Conservation (phyloP, 306 rosid genomes). For the Quercus bicolor region DNA sequence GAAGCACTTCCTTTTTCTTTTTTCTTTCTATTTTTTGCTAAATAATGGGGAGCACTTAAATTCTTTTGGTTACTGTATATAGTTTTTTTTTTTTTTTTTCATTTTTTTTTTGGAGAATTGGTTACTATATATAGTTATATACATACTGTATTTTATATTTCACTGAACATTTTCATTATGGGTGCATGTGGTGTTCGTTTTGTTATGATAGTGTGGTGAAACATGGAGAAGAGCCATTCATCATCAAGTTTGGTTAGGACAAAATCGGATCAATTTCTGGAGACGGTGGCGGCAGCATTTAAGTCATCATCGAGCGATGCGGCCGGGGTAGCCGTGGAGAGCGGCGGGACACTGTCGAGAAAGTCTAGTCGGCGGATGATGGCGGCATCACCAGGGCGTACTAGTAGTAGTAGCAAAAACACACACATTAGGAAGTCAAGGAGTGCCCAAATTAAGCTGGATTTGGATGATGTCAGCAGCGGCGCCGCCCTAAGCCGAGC, state of each 20-base stretch:
- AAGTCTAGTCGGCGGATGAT: slow-evolving; percentile 69
- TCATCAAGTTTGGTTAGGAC: slow-evolving; percentile 46
- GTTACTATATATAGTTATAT: too few relatives aligned
- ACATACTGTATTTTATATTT: too few relatives aligned
- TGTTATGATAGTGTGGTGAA: neutral
- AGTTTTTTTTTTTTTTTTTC: too few relatives aligned
- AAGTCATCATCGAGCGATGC: slow-evolving; percentile 53
- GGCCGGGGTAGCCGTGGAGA: slow-evolving; percentile 13
- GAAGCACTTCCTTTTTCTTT: too few relatives aligned
- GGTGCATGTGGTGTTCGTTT: neutral
- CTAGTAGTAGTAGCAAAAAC: slow-evolving; percentile 40
- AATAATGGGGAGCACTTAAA: too few relatives aligned
- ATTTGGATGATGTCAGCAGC: slow-evolving; percentile 61
- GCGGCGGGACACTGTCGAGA: slow-evolving; percentile 42
- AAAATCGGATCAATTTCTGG: slow-evolving; percentile 76
- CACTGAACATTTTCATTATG: neutral
- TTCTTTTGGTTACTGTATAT: too few relatives aligned
- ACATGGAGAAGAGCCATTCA: slow-evolving; percentile 53
- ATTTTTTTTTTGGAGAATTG: too few relatives aligned
- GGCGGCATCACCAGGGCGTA: slow-evolving; percentile 56
- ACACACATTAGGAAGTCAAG: slow-evolving; percentile 82
- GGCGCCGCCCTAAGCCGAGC: slow-evolving; percentile 94
- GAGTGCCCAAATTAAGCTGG: slow-evolving; percentile 85
- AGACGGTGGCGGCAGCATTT: slow-evolving; percentile 45
- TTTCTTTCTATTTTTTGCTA: too few relatives aligned